These are phyloP conservation scores for Thalassiosira delicatula DNA, from an alignment of 352 stramenopile genomes.

Conservation along the genomic window DNA sequence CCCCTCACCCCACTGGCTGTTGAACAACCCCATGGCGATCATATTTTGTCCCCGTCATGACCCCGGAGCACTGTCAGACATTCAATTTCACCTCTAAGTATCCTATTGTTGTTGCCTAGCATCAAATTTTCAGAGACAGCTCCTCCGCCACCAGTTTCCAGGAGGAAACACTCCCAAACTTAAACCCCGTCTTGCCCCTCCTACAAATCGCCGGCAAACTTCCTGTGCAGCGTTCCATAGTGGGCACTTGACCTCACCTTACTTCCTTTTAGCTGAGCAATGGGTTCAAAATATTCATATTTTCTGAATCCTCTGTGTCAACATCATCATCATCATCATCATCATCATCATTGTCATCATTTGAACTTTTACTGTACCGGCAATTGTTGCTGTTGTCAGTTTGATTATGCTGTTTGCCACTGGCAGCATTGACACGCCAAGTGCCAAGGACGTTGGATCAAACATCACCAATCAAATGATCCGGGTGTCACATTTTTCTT, in stretches of 20 bases:
- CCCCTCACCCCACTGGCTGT: constrained; percentile 76
- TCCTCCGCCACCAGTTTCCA: too few relatives aligned
- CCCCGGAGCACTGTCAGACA: too few relatives aligned
- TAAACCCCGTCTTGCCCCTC: too few relatives aligned
- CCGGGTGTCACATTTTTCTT: constrained; percentile 91
- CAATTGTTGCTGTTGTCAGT: too few relatives aligned
- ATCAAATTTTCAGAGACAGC: too few relatives aligned
- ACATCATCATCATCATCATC: constrained; percentile 18
- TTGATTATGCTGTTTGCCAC: too few relatives aligned
- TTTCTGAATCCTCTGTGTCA: constrained; percentile 9
- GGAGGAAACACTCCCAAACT: too few relatives aligned
- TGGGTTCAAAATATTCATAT: constrained; percentile 89
- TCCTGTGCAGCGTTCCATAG: constrained; percentile 92
- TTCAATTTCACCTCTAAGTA: too few relatives aligned
- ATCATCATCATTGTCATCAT: constrained; percentile 32
- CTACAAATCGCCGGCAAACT: constrained; percentile 95
- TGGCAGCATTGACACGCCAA: constrained; percentile 86
- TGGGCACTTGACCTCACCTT: constrained; percentile 97
- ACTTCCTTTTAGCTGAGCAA: constrained; percentile 96
- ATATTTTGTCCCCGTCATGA: constrained; percentile 97
- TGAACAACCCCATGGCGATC: constrained; percentile 91
- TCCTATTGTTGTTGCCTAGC: too few relatives aligned
- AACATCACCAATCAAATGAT: constrained; percentile 95
- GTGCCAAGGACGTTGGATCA: constrained; percentile 82
- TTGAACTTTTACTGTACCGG: constrained; percentile 92